Evolutionary conservation across 2,329 filamentous ascomycete species (phyloP).

Genomic region (Cladobotryum mycophilum): DNA sequence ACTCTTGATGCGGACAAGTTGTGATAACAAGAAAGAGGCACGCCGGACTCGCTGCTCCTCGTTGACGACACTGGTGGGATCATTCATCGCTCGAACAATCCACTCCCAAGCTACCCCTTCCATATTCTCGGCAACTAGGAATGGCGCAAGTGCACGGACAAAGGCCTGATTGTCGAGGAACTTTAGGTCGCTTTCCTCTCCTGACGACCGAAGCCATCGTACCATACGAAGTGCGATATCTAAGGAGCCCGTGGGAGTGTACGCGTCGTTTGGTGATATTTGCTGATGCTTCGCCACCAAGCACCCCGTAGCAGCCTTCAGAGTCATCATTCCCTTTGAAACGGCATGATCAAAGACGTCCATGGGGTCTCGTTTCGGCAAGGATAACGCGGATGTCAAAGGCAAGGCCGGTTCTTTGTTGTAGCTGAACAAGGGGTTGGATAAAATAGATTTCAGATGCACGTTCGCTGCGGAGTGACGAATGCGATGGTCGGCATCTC

Average conservation of each 20-base stretch:
- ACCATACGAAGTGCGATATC: slow-evolving; percentile 44
- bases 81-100: slow-evolving; percentile 37
- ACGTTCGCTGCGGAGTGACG: slow-evolving; percentile 35
- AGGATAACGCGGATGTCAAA: slow-evolving; percentile 11
- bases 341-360: slow-evolving; percentile 52
- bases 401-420: slow-evolving; percentile 19
- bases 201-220: slow-evolving; percentile 48
- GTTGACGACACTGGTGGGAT: slow-evolving; percentile 15
- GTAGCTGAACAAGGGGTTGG: slow-evolving; percentile 49
- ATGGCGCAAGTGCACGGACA: slow-evolving; percentile 37
- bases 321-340: slow-evolving; percentile 50
- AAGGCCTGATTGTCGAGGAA: slow-evolving; percentile 39
- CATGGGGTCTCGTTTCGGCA: slow-evolving; percentile 39
- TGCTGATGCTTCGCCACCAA: slow-evolving; percentile 42
- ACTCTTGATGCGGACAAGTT: slow-evolving; percentile 38
- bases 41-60: slow-evolving; percentile 21
- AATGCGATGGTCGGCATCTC: slow-evolving; percentile 16
- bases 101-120: slow-evolving; percentile 49
- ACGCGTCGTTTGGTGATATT: slow-evolving; percentile 22
- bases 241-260: slow-evolving; percentile 31
- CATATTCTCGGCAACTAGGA: slow-evolving; percentile 46
- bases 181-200: slow-evolving; percentile 37
- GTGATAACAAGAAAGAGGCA: slow-evolving; percentile 29
- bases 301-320: slow-evolving; percentile 47
- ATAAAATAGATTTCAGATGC: slow-evolving; percentile 51